These are phyloP conservation scores for Dactylellina leptospora DNA, from an alignment of 2,329 filamentous ascomycete genomes.

Conservation along the genomic window DNA sequence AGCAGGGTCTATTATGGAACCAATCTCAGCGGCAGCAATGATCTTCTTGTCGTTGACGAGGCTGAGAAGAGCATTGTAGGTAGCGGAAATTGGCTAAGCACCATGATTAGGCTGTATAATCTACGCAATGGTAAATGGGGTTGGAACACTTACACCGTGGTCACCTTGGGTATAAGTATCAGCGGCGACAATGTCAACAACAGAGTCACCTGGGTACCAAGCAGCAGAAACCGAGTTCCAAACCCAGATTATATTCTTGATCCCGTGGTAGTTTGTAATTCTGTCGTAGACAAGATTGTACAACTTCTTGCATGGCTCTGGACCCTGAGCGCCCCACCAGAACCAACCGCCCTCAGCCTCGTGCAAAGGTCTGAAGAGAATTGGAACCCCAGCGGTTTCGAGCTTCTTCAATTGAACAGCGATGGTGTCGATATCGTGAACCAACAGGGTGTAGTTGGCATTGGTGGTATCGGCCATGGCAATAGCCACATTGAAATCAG, in stretches of 20 bases:
- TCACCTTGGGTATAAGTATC: conserved; percentile 63
- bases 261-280: conserved; percentile 62
- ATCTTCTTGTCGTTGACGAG: conserved; percentile 64
- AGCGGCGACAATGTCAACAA: conserved; percentile 64
- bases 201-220: conserved; percentile 65
- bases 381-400: conserved; percentile 62
- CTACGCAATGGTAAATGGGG: not conserved
- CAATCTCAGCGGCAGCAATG: conserved; percentile 64
- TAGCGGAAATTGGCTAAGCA: conserved; percentile 60
- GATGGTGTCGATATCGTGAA: conserved; percentile 65
- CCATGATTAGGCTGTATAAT: not conserved
- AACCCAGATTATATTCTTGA: conserved; percentile 65
- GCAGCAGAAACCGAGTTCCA: conserved; percentile 64
- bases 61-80: conserved; percentile 62
- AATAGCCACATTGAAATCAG: conserved; percentile 63
- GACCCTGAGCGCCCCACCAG: conserved; percentile 66
- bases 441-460: conserved; percentile 64
- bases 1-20: conserved; percentile 62
- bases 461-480: conserved; percentile 62
- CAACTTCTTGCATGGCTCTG: conserved; percentile 63
- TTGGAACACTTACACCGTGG: conserved; percentile 59
- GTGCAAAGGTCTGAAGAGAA: conserved; percentile 65
- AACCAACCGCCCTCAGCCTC: conserved; percentile 65
- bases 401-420: conserved; percentile 63
- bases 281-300: conserved; percentile 63